A percentile compares a stretch with the other conserved stretches of the same genome.
These are phyloP conservation scores for Oryza rufipogon DNA, from an alignment of 176 grass and related monocot species.

Conservation along the genomic window DNA sequence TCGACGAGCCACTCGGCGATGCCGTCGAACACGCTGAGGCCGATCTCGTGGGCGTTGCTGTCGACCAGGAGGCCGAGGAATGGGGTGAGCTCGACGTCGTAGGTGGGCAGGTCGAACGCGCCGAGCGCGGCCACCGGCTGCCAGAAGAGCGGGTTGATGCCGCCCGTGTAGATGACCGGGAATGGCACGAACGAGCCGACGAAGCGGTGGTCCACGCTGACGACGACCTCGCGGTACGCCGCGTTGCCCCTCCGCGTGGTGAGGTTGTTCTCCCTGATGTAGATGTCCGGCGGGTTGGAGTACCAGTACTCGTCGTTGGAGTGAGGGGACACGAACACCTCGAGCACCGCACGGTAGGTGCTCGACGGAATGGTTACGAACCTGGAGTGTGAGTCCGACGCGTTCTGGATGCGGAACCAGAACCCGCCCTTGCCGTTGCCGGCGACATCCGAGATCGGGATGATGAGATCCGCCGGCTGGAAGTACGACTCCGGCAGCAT, in stretches of 20 bases:
- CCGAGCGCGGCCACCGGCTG: conserved; percentile 79
- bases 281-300: conserved; percentile 83
- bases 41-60: conserved; percentile 59
- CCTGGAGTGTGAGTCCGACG: conserved; percentile 45
- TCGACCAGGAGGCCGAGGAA: conserved; percentile 78
- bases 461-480: no score
- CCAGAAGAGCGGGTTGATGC: conserved; percentile 97
- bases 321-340: conserved; percentile 84
- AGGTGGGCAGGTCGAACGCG: conserved; percentile 82
- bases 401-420: conserved; percentile 79
- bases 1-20: conserved; percentile 85
- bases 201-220: conserved; percentile 56
- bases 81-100: conserved; percentile 83
- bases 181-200: conserved; percentile 84
- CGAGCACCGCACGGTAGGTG: conserved; percentile 75
- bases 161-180: conserved; percentile 86
- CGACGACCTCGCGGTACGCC: conserved; percentile 79
- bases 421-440: no score
- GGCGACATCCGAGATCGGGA: no score
- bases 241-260: conserved; percentile 70
- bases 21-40: conserved; percentile 66
- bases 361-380: conserved; percentile 58
- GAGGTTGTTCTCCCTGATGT: conserved; percentile 85
- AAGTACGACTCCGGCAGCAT: no score
- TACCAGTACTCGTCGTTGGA: conserved; percentile 94